These are phyloP conservation scores for Calvatia gigantea DNA, from an alignment of 768 basidiomycete species.

Conservation along the genomic window DNA sequence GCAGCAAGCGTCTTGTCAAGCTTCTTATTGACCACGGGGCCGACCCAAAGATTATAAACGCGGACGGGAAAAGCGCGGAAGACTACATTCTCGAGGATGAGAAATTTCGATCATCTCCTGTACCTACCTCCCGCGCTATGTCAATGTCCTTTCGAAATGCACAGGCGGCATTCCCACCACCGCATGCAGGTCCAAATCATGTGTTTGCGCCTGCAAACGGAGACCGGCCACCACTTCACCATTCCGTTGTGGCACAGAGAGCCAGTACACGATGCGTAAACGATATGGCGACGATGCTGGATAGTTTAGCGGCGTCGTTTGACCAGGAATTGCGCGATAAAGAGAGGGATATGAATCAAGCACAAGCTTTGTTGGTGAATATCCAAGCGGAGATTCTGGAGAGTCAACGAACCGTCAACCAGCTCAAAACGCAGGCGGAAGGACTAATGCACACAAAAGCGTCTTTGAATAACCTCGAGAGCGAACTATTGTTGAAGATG, in stretches of 20 bases:
- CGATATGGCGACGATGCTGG: constrained; percentile 83
- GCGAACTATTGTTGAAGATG: constrained; percentile 70
- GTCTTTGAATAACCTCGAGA: constrained; percentile 58
- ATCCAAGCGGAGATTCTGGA: constrained; percentile 91
- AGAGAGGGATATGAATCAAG: constrained; percentile 88
- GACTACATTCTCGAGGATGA: constrained; percentile 99
- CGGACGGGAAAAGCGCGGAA: constrained; percentile 95
- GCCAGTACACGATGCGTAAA: constrained; percentile 83
- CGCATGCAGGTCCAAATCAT: constrained; percentile 35
- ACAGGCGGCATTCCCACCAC: constrained; percentile 55
- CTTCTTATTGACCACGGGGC: constrained; percentile 95
- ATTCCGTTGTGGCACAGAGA: constrained; percentile 81
- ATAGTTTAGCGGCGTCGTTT: constrained; percentile 83
- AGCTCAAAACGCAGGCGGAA: constrained; percentile 68
- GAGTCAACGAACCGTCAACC: constrained; percentile 69
- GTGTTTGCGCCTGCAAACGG: constrained; percentile 49
- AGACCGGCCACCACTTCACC: constrained; percentile 73
- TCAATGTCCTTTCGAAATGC: constrained; percentile 74
- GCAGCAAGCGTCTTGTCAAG: constrained; percentile 94
- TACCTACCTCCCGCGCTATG: constrained; percentile 62
- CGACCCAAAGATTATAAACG: constrained; percentile 90
- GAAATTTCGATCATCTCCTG: constrained; percentile 89
- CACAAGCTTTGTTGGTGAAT: constrained; percentile 78
- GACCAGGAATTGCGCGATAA: constrained; percentile 91
- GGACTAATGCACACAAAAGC: constrained; percentile 59